Conservation (phyloP, 495 filamentous ascomycete species). For the Neurospora discreta region DNA sequence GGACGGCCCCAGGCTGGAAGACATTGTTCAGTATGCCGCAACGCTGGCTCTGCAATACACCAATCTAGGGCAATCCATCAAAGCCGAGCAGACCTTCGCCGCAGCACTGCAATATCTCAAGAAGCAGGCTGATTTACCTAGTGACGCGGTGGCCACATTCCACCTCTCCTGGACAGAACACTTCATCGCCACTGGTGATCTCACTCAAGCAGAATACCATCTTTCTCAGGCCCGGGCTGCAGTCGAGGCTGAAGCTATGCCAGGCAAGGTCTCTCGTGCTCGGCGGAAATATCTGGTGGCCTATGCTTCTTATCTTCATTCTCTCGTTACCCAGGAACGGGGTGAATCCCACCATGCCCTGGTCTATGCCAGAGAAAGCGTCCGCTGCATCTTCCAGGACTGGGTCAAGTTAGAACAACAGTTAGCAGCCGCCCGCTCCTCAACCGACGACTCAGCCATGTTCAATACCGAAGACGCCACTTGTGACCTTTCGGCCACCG, state of each 20-base stretch:
- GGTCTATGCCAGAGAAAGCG: slow-evolving; percentile 51
- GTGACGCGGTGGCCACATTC: slow-evolving; percentile 39
- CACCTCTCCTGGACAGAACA: slow-evolving; percentile 68
- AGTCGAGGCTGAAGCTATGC: slow-evolving; percentile 8
- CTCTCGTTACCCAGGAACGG: slow-evolving; percentile 50
- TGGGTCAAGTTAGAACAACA: slow-evolving; percentile 54
- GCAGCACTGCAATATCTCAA: slow-evolving; percentile 38
- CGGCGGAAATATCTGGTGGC: slow-evolving; percentile 35
- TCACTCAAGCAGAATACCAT: slow-evolving; percentile 43
- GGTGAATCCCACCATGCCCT: slow-evolving; percentile 56
- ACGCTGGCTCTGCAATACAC: slow-evolving; percentile 61
- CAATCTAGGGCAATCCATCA: slow-evolving; percentile 63
- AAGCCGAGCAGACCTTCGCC: slow-evolving; percentile 54
- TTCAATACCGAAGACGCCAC: slow-evolving; percentile 8
- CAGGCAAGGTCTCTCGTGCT: slow-evolving; percentile 11
- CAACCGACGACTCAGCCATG: slow-evolving; percentile 17
- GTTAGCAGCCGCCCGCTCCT: slow-evolving; percentile 21
- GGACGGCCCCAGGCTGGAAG: slow-evolving; percentile 37
- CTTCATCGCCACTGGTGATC: slow-evolving; percentile 54
- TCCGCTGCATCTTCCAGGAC: slow-evolving; percentile 54
- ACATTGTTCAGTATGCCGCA: slow-evolving; percentile 46
- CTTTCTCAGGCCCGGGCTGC: slow-evolving; percentile 26
- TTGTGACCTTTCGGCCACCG: neutral
- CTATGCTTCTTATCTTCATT: slow-evolving; percentile 46
- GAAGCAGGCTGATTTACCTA: slow-evolving; percentile 2